Base-by-base conservation (phyloP, 2,329 filamentous ascomycete genomes). In the Paraphaeosphaeria sporulosa region DNA sequence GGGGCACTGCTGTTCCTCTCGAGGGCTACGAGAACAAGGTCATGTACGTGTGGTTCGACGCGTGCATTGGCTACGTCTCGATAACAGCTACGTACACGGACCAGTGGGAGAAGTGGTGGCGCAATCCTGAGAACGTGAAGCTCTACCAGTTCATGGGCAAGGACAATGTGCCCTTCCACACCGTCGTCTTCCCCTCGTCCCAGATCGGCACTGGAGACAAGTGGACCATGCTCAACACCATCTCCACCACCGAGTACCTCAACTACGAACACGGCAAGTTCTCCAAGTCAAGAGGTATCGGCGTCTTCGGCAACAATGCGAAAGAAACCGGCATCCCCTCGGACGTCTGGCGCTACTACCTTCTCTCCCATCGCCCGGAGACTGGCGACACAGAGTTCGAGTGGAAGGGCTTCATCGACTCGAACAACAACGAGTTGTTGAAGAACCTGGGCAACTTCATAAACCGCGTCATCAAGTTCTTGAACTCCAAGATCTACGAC, bases 121-220 rank as follows among this genome's bases (percentile, higher is more conserved):
- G 90, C 74, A 90, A 96, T 76, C 92, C 93, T 0, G 90, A 96
- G 47, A 85, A 96, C 36, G 93, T 97, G 50, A 87, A 90, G 73
- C 86, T 97, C 13, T 97, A 95, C 78, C 94, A 97, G 47, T 81
- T 97, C 84, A 92, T 97, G 87, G 94, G 94, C 80, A 97, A 97
- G 78, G 91, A 94, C 77, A 94, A 94, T 67, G 91, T 92, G 17
- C 88, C 88, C 7, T 95, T 94, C 83, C 93, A 97, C 81, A 91
- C 90, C 47, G 91, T 97, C 71, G 93, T 96, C 74, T 97, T 96
- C 84, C 94, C 94, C 1, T 91, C 87, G 32, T 93, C 89, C 44
- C 91, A 97, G 76, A 84, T 97, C 12, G 94, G 94, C 59, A 94
- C 93, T 0, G 84, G 85, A 47, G 90, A 96, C 69, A 89, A 89